These are phyloP conservation scores for Debaryomycetaceae sp. DNA, from an alignment of 1,139 yeast species.

Conservation along the genomic window DNA sequence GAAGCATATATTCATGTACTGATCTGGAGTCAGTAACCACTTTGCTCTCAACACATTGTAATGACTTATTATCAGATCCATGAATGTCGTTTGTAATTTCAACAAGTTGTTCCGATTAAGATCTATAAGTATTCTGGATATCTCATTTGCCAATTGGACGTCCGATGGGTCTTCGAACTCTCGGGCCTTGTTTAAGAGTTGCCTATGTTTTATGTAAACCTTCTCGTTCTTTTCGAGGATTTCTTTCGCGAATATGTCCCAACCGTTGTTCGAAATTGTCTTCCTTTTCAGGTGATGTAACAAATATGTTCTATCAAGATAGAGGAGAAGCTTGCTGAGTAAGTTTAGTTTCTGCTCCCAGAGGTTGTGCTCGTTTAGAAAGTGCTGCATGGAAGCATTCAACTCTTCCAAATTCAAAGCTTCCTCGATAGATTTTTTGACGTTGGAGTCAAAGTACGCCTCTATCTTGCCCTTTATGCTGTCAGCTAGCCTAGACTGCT, in stretches of 20 bases:
- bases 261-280: slow-evolving; percentile 25
- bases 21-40: slow-evolving; percentile 16
- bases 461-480: slow-evolving; percentile 18
- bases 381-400: slow-evolving; percentile 9
- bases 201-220: slow-evolving; percentile 8
- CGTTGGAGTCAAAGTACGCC: slow-evolving; percentile 9
- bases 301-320: slow-evolving; percentile 34
- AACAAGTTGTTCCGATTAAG: slow-evolving; percentile 18
- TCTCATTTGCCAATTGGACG: slow-evolving; percentile 8
- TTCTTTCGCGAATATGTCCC: slow-evolving; percentile 16
- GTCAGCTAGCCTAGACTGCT: slow-evolving; percentile 28
- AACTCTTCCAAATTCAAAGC: slow-evolving; percentile 1
- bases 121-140: slow-evolving; percentile 19
- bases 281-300: slow-evolving; percentile 26
- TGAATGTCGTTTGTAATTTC: slow-evolving; percentile 15
- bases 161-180: slow-evolving; percentile 6
- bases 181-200: slow-evolving; percentile 8
- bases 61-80: slow-evolving; percentile 14
- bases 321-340: slow-evolving; percentile 30
- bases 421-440: slow-evolving; percentile 6
- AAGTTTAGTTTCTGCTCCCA: slow-evolving; percentile 26
- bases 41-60: slow-evolving; percentile 13
- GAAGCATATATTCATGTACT: slow-evolving; percentile 18
- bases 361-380: slow-evolving; percentile 14
- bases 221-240: slow-evolving; percentile 10